A percentile compares a stretch with the other conserved stretches of the same genome.
These are phyloP conservation scores for Coemansia umbellata DNA, from an alignment of 192 early-diverging fungal genomes.

Conservation along the genomic window DNA sequence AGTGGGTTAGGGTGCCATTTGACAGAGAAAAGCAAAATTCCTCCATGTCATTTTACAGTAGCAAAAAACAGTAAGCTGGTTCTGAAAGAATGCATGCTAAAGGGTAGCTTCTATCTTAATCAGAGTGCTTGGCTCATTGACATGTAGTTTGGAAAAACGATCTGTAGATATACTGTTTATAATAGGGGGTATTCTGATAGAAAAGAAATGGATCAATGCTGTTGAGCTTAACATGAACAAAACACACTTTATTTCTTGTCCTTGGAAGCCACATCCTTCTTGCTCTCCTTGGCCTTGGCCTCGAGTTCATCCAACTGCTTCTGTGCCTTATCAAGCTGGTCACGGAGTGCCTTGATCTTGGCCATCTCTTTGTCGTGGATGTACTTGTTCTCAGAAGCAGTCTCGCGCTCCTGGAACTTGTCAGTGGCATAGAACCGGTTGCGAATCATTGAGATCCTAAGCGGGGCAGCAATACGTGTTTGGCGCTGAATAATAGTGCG, in stretches of 20 bases:
- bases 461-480: slow-evolving; percentile 4
- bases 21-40: too few relatives aligned
- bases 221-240: too few relatives aligned
- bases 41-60: too few relatives aligned
- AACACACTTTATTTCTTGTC: slow-evolving; percentile 13
- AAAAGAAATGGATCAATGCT: too few relatives aligned
- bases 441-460: slow-evolving; percentile 9
- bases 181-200: too few relatives aligned
- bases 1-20: too few relatives aligned
- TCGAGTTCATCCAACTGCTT: slow-evolving; percentile 26
- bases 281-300: slow-evolving; percentile 24
- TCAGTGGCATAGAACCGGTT: slow-evolving; percentile 20
- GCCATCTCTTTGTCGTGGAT: slow-evolving; percentile 42
- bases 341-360: slow-evolving; percentile 28
- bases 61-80: too few relatives aligned
- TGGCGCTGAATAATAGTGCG: slow-evolving; percentile 30
- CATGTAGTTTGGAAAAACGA: too few relatives aligned
- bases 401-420: slow-evolving; percentile 49
- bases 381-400: slow-evolving; percentile 49
- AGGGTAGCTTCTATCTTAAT: too few relatives aligned
- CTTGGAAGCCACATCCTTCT: slow-evolving; percentile 3
- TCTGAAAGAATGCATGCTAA: too few relatives aligned
- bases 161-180: too few relatives aligned
- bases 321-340: slow-evolving; percentile 33
- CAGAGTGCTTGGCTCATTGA: too few relatives aligned